Base-by-base conservation (phyloP, 768 basidiomycete species). In the Pisolithus albus region DNA sequence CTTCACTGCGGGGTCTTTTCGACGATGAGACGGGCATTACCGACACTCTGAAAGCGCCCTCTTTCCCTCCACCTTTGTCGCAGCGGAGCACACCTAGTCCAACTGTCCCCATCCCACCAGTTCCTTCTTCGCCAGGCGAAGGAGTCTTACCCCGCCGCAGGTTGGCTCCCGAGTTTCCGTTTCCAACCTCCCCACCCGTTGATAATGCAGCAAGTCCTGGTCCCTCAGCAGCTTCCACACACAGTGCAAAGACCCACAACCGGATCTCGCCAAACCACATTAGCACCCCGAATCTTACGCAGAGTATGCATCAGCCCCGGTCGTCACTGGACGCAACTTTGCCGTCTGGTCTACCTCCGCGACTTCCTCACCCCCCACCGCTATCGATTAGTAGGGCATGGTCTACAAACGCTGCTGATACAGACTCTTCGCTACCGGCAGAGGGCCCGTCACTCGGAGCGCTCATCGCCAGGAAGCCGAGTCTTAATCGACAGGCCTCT, bases 1-100 rank as follows among this genome's bases (percentile, higher is more conserved):
- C 83, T 1, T 92, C 88, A 0, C 73, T 94, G 3, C 85, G 91
- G 0, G 72, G 76, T 36, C 72, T 96, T 9, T 96, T 96, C 64
- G 86, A 88, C 51, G 79, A 82, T 42, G 78, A 75, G 9, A 59
- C 64, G n/a, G 19, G 65, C 7, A 63, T 62, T 26, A 61, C 69
- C 7, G 77, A 78, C 39, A 64, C 72, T 1, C 69, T 76, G 56
- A 77, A 75, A 23, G 64, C 74, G 11, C 70, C 76, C 23, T 59
- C 64, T 6, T 68, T 73, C 47, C 64, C 56, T 52, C 54, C 57
- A 47, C 59, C 64, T n/a, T 55, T 61, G 38, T 55, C 61, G 38
- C 52, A 56, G 15, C 58, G 57, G 41, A 62, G 56, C 50, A 63
- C 64, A 13, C 64, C 62, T 1, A 66, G 57, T 43, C 56, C 67